Base-by-base conservation (phyloP, 169 alveolate species). In the Babesia ovis region DNA sequence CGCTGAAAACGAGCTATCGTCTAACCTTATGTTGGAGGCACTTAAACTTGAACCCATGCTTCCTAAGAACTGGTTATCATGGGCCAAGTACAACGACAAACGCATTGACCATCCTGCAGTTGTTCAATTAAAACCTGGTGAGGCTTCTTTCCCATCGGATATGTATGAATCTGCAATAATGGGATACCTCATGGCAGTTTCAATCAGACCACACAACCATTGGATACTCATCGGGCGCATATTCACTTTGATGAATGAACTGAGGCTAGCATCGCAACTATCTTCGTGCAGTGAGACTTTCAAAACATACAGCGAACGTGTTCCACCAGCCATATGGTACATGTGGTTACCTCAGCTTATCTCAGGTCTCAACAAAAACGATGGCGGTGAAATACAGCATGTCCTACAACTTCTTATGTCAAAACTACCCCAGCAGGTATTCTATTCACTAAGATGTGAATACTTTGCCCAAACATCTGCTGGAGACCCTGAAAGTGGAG, bases 321-420 rank as follows among this genome's bases (percentile, higher is more conserved):
- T 86, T 16, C 92, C 91, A 54, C 67, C 66, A 16, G 61, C 84
- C 27, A 90, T 86, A 31, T 86, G 92, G 92, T 74, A 84, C 50
- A 60, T 77, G 50, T 86, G 92, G 92, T 58, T 84, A 53, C 91
- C 92, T 18, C 92, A 86, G 69, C 55, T 86, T 37, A 84, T 86
- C 39, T 73, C 86, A 27, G 77, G 77, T 8, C 56, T 86, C 42
- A 67, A 71, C 60, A 42, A 81, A 27, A 42, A 46, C 35, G 91
- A 84, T 37, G 80, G 70, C 27, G 72, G 34, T 9, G 92, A 83
- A 9, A 31, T 86, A n/a, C 74, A 62, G 60, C 92, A 84, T 58
- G 72, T 86, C 43, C 74, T 86, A 22, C 82, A 77, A 71, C 42
- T 68, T 20, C 68, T 86, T 25, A 75, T 69, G 48, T 31, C 51